These are phyloP conservation scores for Coemansia sp. DNA, from an alignment of 192 early-diverging fungal genomes.

Conservation along the genomic window DNA sequence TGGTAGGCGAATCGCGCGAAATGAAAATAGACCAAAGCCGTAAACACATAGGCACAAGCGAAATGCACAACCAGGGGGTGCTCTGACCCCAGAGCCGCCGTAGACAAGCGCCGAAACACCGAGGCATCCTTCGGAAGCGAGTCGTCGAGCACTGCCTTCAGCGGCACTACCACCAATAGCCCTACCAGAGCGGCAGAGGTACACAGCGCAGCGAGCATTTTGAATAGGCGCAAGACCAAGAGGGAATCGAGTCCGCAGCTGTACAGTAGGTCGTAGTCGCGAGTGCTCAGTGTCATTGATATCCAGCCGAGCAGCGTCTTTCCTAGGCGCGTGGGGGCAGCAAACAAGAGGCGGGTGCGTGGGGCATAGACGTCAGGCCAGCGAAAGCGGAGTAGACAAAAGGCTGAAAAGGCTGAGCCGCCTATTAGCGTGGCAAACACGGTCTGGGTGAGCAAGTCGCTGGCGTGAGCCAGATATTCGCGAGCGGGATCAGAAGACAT, in stretches of 20 bases:
- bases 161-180: conserved; percentile 32
- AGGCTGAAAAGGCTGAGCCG: conserved; percentile 39
- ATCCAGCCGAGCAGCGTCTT: conserved; percentile 52
- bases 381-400: conserved; percentile 54
- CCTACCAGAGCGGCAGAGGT: conserved; percentile 27
- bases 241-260: conserved; percentile 51
- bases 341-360: conserved; percentile 43
- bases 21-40: conserved; percentile 51
- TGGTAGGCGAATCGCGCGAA: conserved; percentile 52
- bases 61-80: conserved; percentile 46
- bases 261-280: conserved; percentile 51
- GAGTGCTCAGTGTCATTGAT: conserved; percentile 34
- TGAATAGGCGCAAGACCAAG: conserved; percentile 52
- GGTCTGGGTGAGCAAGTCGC: conserved; percentile 52
- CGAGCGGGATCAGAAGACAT: conserved; percentile 19
- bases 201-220: conserved; percentile 40
- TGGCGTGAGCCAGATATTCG: conserved; percentile 49
- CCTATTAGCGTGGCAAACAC: conserved; percentile 40
- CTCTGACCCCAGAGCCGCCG: conserved; percentile 39
- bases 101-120: conserved; percentile 25
- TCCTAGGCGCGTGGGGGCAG: conserved; percentile 45
- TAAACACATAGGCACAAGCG: conserved; percentile 53
- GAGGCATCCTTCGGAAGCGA: background rate
- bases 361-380: conserved; percentile 57
- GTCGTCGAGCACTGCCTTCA: conserved; percentile 39